Evolutionary conservation across 306 rosid species (phyloP), one percentile per base, ranked within the genome.

Genomic region (Quercus bicolor): DNA sequence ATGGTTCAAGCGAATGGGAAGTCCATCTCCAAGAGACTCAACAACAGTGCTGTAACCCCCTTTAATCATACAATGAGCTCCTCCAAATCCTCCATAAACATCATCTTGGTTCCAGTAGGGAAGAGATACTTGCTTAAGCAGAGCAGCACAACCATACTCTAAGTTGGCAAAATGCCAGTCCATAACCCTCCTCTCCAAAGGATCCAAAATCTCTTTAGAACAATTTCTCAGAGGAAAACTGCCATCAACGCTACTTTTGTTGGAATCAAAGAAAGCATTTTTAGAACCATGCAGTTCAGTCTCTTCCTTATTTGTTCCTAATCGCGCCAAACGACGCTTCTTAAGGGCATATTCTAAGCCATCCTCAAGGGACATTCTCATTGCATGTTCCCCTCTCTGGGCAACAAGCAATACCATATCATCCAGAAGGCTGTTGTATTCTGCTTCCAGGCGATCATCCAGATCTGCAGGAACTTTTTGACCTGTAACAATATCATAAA

Each of bases 81-180:
- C 99, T 64, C 99, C 99, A 91, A 93, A 96, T 53, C 99, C 99
- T 76, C 99, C 99, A 81, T 96, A 96, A 62, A 88, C 93, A 85
- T 96, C 99, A 83, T 96, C 99, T 75, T 96, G 99, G 83, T 96
- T 96, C 99, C 99, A 96, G 80, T 91, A 71, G 77, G 99, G 98
- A 83, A 96, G 99, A 81, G 99, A 96, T 34, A 96, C 98, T 53
- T 96, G 90, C 85, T 86, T 90, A 75, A 96, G 99, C 56, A 75
- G 80, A 83, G 99, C 92, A 78, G 99, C 99, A 89, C 99, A 96
- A 24, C 99, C 99, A 87, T 96, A 96, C 86, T 96, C 99, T 82
- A 96, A 88, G 83, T 96, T 87, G 81, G 99, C 99, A 86, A 86
- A 93, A 87, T 96, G 99, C 99, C 99, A 96, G 86, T 96, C 94